Base-by-base conservation (phyloP, 2,329 filamentous ascomycete species). In the Tolypocladium guangdongense region DNA sequence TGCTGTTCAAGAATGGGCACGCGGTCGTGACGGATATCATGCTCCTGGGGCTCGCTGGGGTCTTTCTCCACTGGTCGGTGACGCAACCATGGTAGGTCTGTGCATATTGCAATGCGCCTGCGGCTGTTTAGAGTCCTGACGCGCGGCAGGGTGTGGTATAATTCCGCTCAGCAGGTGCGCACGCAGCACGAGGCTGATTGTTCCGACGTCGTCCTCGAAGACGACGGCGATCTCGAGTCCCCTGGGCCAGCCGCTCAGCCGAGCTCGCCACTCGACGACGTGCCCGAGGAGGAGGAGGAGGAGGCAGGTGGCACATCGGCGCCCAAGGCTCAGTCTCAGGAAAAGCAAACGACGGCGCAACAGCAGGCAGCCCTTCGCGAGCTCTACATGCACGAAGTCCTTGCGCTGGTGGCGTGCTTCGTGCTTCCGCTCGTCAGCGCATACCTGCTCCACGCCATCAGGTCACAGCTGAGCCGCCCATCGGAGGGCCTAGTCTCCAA, bases 1-100 rank as follows among this genome's bases (percentile, higher is more conserved):
- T 95, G 49, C 74, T 96, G 54, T 95, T 96, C 66, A 81, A 87
- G 56, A 88, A 95, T 71, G 92, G 92, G 14, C 86, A 85, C 60
- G 81, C 86, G 1, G 78, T 96, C 56, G 82, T 91, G 52, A 96
- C 90, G 0, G 92, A 97, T 68, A 71, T 95, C 32, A 86, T 93
- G 61, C 75, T 97, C 36, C 72, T 97, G 35, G 83, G 80, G 3
- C 70, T 97, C 56, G 88, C 88, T 2, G 88, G 86, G 5, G 79
- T 96, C 46, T 95, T 96, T 63, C 74, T 97, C 57, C 91, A 96
- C 66, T 96, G 90, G 89, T 91, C 88, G 49, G 86, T 96, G 45
- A 86, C 89, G 53, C 76, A 93, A 59, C 92, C 92, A 61, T 97
- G 92, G 91, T 91, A 74, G 43, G 11, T 7, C 43, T 20, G 27